Evolutionary conservation across 768 basidiomycete genomes (phyloP).

Genomic region (Trametes cubensis): DNA sequence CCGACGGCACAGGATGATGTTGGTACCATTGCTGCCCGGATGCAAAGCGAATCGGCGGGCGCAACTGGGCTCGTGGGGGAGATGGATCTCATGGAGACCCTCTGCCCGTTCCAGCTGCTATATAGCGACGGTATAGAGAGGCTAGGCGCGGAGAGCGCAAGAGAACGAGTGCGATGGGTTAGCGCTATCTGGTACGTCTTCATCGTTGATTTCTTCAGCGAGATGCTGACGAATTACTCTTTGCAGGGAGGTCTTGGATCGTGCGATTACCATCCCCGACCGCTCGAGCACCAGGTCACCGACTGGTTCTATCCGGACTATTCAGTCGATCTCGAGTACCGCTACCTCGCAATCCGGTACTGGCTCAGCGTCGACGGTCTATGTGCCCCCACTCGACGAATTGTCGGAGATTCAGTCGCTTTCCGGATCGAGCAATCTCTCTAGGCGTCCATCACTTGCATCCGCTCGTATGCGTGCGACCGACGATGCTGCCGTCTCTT

Average conservation of each 20-base stretch:
- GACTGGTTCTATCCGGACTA: conserved; percentile 67
- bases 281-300: conserved; percentile 54
- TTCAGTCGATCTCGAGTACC: conserved; percentile 55
- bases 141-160: conserved; percentile 83
- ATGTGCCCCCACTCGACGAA: conserved; percentile 77
- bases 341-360: conserved; percentile 41
- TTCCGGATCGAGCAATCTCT: conserved; percentile 48
- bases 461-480: conserved; percentile 67
- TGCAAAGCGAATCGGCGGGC: conserved; percentile 51
- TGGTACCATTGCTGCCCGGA: conserved; percentile 78
- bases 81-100: conserved; percentile 57
- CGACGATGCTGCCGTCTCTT: conserved; percentile 72
- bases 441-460: conserved; percentile 50
- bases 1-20: conserved; percentile 83
- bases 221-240: conserved; percentile 4
- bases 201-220: conserved; percentile 7
- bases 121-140: conserved; percentile 91
- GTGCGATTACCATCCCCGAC: conserved; percentile 54
- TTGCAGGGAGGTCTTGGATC: conserved; percentile 77
- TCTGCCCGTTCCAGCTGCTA: conserved; percentile 90
- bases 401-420: conserved; percentile 61
- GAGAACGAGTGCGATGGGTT: conserved; percentile 90
- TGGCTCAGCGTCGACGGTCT: conserved; percentile 73
- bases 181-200: conserved; percentile 78
- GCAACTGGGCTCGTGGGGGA: conserved; percentile 41